A percentile compares a stretch with the other conserved stretches of the same genome.
Conservation (phyloP, 2,329 filamentous ascomycete species). For the Paramyrothecium roridum region DNA sequence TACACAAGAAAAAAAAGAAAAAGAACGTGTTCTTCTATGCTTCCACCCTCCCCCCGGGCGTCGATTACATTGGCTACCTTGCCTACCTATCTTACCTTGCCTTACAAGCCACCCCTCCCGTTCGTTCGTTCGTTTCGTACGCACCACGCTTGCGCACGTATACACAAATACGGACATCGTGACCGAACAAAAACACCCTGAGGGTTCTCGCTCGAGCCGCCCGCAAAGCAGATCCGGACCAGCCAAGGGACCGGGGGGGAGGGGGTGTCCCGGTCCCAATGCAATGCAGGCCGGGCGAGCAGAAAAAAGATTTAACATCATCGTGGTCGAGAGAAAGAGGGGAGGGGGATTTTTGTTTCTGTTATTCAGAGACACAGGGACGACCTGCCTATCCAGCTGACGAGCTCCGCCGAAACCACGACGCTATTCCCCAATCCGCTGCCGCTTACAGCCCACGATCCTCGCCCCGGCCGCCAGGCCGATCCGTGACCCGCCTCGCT, state of each 20-base stretch:
- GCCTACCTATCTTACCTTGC: too few relatives aligned
- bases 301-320: too few relatives aligned
- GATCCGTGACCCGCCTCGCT: neutral
- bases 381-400: neutral
- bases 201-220: too few relatives aligned
- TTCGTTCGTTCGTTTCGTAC: too few relatives aligned
- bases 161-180: neutral
- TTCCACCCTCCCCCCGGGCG: too few relatives aligned
- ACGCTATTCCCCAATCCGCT: neutral
- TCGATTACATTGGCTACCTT: too few relatives aligned
- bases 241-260: neutral
- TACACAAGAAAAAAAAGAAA: neutral
- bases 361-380: neutral
- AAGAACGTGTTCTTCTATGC: neutral
- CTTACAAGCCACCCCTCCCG: too few relatives aligned
- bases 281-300: too few relatives aligned
- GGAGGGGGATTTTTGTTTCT: neutral
- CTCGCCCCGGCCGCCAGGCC: neutral
- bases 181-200: neutral
- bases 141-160: too few relatives aligned
- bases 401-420: too few relatives aligned
- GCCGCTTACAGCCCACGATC: neutral
- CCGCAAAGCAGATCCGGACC: neutral
- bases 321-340: too few relatives aligned
- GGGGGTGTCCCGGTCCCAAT: too few relatives aligned